These are phyloP conservation scores for Fistulifera pelliculosa DNA, from an alignment of 108 stramenopile genomes.

Conservation along the genomic window DNA sequence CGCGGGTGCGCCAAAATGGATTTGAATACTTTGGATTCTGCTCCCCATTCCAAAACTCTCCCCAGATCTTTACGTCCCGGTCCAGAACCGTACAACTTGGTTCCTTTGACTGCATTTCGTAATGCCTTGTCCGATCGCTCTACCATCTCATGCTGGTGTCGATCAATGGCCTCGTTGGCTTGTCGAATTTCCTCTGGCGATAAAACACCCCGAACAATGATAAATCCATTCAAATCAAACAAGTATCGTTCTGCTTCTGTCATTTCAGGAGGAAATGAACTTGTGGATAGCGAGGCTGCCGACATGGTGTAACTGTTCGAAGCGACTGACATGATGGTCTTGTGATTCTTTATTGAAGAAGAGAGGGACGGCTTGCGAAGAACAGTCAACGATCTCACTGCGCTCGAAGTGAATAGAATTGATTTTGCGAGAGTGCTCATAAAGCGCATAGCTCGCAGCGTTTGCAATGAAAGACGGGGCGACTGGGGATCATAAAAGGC, in stretches of 20 bases:
- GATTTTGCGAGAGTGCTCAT: too few relatives aligned
- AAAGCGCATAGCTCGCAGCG: too few relatives aligned
- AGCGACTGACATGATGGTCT: neutral
- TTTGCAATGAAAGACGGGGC: too few relatives aligned
- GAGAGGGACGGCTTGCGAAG: too few relatives aligned
- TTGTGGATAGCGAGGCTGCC: neutral
- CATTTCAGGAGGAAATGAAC: conserved; percentile 41
- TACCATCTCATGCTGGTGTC: conserved; percentile 49
- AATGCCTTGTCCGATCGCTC: conserved; percentile 53
- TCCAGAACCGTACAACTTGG: conserved; percentile 59
- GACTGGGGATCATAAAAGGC: too few relatives aligned
- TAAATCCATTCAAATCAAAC: conserved; percentile 87
- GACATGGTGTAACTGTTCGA: neutral
- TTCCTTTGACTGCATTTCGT: conserved; percentile 65
- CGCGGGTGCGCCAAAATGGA: conserved; percentile 77
- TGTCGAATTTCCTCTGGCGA: conserved; percentile 59
- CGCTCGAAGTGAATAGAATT: too few relatives aligned
- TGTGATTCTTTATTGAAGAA: too few relatives aligned
- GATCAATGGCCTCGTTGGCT: conserved; percentile 73
- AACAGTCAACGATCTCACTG: too few relatives aligned
- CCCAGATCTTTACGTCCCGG: conserved; percentile 83
- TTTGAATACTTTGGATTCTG: conserved; percentile 69
- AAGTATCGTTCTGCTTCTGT: conserved; percentile 81
- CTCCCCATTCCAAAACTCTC: conserved; percentile 78
- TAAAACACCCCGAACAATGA: conserved; percentile 76